These are phyloP conservation scores for Magnolia changhungtana DNA, from an alignment of 164 flowering plant species.

Conservation along the genomic window DNA sequence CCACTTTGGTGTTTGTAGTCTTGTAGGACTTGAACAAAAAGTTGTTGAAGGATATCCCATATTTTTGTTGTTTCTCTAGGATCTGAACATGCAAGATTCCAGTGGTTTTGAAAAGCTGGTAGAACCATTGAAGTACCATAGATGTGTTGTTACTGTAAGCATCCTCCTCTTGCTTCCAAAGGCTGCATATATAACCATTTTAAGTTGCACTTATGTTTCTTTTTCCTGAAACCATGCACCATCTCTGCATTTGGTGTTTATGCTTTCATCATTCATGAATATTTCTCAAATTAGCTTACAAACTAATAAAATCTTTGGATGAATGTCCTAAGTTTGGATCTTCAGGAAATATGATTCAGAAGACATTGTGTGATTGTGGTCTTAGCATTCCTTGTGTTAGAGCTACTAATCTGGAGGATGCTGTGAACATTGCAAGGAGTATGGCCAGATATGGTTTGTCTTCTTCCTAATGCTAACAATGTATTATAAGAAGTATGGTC, in stretches of 20 bases:
- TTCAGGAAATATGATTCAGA: constrained; percentile 36
- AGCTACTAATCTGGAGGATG: constrained; percentile 28
- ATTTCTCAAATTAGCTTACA: neutral
- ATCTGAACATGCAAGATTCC: constrained; percentile 13
- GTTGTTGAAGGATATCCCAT: neutral
- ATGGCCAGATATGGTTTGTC: constrained; percentile 36
- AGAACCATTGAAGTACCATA: constrained; percentile 33
- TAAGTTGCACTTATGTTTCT: too few species aligned
- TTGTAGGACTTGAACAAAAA: neutral
- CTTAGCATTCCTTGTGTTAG: constrained; percentile 37
- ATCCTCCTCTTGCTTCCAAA: neutral
- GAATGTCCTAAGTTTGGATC: constrained; percentile 32
- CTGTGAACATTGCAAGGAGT: constrained; percentile 34
- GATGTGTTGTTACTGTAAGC: constrained; percentile 39
- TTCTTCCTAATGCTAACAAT: neutral
- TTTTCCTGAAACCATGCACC: neutral
- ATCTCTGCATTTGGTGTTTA: neutral
- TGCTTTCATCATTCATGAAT: constrained; percentile 1
- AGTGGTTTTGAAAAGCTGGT: constrained; percentile 38
- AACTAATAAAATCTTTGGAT: constrained; percentile 12
- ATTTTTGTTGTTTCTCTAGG: constrained; percentile 15
- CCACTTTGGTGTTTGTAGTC: neutral
- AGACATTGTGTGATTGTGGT: constrained; percentile 28
- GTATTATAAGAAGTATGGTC: neutral
- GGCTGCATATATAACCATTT: neutral